Evolutionary conservation across 352 stramenopile species (phyloP).

Genomic region (Phytophthora macrochlamydospora): DNA sequence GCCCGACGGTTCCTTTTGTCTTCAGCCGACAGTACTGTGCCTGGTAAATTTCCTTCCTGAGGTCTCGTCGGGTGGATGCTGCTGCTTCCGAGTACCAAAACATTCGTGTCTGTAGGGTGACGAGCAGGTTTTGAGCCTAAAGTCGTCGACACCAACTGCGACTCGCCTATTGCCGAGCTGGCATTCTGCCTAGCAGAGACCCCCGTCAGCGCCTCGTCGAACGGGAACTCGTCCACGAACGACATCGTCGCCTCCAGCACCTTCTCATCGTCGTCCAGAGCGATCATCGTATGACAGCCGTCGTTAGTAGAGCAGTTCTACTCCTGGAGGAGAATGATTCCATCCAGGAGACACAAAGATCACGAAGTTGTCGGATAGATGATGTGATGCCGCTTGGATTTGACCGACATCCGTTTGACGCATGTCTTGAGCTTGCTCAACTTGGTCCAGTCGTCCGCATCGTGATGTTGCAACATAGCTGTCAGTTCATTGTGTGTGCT

Average conservation of each 20-base stretch:
- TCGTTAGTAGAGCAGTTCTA: too few relatives aligned
- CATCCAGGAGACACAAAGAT: background rate
- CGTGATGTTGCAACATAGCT: background rate
- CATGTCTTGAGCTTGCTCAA: background rate
- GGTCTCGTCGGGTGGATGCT: background rate
- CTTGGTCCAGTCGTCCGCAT: background rate
- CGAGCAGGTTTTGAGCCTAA: background rate
- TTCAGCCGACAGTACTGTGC: background rate
- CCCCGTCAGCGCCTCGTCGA: slow-evolving; percentile 9
- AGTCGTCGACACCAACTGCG: background rate
- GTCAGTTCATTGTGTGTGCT: slow-evolving; percentile 11
- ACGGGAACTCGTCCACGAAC: slow-evolving; percentile 30
- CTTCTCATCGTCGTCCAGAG: slow-evolving; percentile 15
- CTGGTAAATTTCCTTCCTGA: background rate
- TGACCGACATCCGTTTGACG: background rate
- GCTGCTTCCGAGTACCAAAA: background rate
- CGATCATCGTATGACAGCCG: slow-evolving; percentile 4
- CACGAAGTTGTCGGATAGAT: background rate
- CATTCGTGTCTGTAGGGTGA: background rate
- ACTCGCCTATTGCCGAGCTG: background rate
- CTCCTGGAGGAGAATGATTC: too few relatives aligned
- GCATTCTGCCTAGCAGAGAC: background rate
- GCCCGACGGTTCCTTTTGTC: background rate
- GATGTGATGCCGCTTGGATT: background rate
- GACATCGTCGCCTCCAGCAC: slow-evolving; percentile 29